Evolutionary conservation across 345 rosid genomes (phyloP).

Genomic region (Fremontodendron californicum): DNA sequence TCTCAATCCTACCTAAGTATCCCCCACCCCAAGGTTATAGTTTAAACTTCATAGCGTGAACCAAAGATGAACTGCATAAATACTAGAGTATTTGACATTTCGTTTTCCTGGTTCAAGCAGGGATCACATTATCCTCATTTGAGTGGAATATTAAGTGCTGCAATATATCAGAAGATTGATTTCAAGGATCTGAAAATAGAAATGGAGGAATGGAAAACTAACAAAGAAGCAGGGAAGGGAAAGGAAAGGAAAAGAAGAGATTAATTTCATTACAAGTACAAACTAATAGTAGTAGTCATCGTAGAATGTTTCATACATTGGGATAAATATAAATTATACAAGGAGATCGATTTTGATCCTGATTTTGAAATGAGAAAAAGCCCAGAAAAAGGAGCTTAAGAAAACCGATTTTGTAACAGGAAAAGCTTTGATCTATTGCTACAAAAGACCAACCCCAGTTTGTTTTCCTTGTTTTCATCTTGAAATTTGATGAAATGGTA

Average conservation of each 20-base stretch:
- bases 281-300: background rate
- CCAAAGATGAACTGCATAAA: too few relatives aligned
- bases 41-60: too few relatives aligned
- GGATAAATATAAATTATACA: constrained; percentile 2
- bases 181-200: background rate
- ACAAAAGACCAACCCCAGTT: background rate
- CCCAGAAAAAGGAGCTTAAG: background rate
- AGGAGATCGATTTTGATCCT: background rate
- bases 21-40: too few relatives aligned
- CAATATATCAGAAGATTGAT: background rate
- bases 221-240: background rate
- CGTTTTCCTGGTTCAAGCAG: background rate
- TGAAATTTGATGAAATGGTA: background rate
- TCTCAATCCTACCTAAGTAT: too few relatives aligned
- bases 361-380: background rate
- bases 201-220: background rate
- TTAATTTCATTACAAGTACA: background rate
- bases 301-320: background rate
- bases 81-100: too few relatives aligned
- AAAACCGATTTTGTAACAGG: too few relatives aligned
- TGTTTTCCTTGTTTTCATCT: background rate
- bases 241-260: background rate
- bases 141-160: background rate
- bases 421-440: background rate
- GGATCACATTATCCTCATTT: background rate